Conservation (phyloP, 768 basidiomycete species). For the Pisolithus microcarpus region DNA sequence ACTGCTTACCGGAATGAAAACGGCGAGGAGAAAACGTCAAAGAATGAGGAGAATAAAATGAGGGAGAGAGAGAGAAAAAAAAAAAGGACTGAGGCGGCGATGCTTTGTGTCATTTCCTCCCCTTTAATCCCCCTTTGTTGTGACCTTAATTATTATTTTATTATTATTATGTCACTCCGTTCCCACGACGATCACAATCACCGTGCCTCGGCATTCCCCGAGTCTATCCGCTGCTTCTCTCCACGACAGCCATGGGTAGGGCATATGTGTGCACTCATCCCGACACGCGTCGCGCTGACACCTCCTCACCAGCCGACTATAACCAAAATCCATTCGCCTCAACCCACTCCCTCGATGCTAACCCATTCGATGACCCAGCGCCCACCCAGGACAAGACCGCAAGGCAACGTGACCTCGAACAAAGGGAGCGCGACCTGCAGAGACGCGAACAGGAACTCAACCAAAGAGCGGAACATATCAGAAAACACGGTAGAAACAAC, state of each 20-base stretch:
- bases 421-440: constrained; percentile 76
- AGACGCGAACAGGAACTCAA: constrained; percentile 70
- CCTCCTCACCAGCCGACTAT: constrained; percentile 16
- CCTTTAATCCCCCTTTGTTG: constrained; percentile 1
- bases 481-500: constrained; percentile 79
- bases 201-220: too few relatives aligned
- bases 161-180: too few relatives aligned
- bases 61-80: neutral
- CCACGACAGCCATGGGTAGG: constrained; percentile 17
- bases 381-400: constrained; percentile 32
- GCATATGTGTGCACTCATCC: neutral
- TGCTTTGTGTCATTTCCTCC: constrained; percentile 1
- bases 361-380: constrained; percentile 86
- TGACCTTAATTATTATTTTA: too few relatives aligned
- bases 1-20: constrained; percentile 11
- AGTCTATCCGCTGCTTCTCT: too few relatives aligned
- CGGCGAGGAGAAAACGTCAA: constrained; percentile 7
- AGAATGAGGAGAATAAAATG: neutral
- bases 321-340: constrained; percentile 81
- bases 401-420: constrained; percentile 54
- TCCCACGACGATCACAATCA: too few relatives aligned
- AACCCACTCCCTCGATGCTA: constrained; percentile 75
- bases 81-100: constrained; percentile 7
- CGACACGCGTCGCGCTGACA: neutral
- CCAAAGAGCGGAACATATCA: constrained; percentile 60